phyloP scores from a whole-genome alignment of 106 monocot genomes.

The Iris macrosiphon region DNA sequence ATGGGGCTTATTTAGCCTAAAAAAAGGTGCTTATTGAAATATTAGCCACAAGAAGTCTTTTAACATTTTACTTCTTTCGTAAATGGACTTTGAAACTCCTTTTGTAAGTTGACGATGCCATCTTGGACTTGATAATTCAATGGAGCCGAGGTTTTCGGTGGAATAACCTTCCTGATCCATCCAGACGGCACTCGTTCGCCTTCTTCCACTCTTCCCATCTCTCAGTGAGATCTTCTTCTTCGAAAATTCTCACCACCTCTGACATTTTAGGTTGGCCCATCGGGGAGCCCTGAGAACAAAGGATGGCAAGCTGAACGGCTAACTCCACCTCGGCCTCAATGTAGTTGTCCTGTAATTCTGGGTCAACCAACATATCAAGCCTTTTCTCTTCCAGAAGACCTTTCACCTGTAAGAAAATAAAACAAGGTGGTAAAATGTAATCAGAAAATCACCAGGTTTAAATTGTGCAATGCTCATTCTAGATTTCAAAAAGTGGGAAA shows the following conservation, averaged over 20 bases:
- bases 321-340: constrained; percentile 69
- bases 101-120: too few species aligned
- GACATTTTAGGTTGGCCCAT: constrained; percentile 81
- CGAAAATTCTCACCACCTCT: constrained; percentile 87
- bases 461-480: too few species aligned
- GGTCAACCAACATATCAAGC: constrained; percentile 68
- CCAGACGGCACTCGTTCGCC: constrained; percentile 40
- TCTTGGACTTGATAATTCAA: constrained; percentile 69
- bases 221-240: constrained; percentile 81
- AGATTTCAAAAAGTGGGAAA: too few species aligned
- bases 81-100: too few species aligned
- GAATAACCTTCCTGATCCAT: constrained; percentile 69
- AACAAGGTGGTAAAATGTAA: too few species aligned
- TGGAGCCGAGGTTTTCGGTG: constrained; percentile 46
- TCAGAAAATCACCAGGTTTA: too few species aligned
- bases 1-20: too few species aligned
- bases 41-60: too few species aligned
- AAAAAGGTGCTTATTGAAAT: too few species aligned
- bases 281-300: constrained; percentile 70
- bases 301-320: constrained; percentile 74
- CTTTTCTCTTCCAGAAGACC: constrained; percentile 66
- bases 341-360: constrained; percentile 57
- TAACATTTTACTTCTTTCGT: too few species aligned
- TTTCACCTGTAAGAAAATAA: constrained; percentile 49
- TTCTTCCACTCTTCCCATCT: constrained; percentile 91